Percentiles rank a stretch among this genome's conserved stretches.
These are phyloP conservation scores for Oxyria digyna DNA, from an alignment of 148 eudicot genomes.

Conservation along the genomic window DNA sequence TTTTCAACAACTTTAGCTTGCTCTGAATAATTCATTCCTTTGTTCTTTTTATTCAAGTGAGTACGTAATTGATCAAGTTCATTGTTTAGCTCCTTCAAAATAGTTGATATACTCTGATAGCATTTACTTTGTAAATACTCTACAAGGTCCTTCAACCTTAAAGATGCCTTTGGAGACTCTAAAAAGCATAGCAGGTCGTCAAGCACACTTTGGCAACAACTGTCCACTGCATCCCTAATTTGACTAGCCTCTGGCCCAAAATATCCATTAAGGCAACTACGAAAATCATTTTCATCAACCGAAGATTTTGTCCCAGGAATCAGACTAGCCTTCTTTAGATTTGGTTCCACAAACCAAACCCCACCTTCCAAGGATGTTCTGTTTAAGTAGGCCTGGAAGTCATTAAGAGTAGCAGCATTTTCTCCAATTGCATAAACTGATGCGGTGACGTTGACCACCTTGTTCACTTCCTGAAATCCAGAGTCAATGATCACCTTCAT, in stretches of 20 bases:
- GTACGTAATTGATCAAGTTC: conserved; percentile 54
- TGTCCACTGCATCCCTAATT: conserved; percentile 86
- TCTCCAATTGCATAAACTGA: conserved; percentile 38
- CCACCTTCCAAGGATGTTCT: conserved; percentile 56
- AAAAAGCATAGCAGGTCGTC: conserved; percentile 70
- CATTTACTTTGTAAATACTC: conserved; percentile 73
- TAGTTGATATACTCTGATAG: conserved; percentile 44
- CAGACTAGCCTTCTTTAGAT: conserved; percentile 34
- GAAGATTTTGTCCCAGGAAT: conserved; percentile 33
- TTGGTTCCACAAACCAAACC: conserved; percentile 76
- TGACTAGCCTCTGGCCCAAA: conserved; percentile 71
- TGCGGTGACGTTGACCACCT: conserved; percentile 42
- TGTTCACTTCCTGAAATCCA: conserved; percentile 39
- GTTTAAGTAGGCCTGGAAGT: conserved; percentile 45
- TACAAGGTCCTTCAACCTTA: conserved; percentile 58
- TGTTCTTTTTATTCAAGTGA: conserved; percentile 30
- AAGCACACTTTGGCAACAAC: conserved; percentile 59
- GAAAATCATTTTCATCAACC: conserved; percentile 54
- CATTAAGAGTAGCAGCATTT: conserved; percentile 26
- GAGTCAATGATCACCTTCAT: conserved; percentile 65
- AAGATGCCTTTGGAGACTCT: conserved; percentile 86
- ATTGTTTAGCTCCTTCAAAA: conserved; percentile 52
- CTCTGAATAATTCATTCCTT: conserved; percentile 18
- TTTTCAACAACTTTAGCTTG: conserved; percentile 57
- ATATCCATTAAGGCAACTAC: conserved; percentile 70